Evolutionary conservation across 331 rosid species (phyloP), one percentile per base, ranked within the genome.

Genomic region (Malus hybrid): DNA sequence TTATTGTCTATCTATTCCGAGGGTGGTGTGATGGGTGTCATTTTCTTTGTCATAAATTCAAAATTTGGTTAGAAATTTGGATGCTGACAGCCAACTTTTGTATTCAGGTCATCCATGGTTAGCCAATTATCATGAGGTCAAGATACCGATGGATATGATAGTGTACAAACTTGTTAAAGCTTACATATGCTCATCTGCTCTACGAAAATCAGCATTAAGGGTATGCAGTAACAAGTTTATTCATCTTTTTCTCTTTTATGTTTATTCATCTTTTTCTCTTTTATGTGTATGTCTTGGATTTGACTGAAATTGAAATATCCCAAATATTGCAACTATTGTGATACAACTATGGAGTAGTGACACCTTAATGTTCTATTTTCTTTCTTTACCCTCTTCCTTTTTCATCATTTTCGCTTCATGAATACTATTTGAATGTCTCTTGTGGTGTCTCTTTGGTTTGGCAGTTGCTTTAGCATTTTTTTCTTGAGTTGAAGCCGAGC

Each of bases 51-150:
- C 33, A 13, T 61, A 12, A 61, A 61, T 61, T 61, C 33, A 61
- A 4, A 27, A 28, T 22, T 24, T 73, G 57, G 29, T 76, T 65
- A 80, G 22, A 67, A 27, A 22, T 60, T 34, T 13, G 48, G 61
- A 66, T 71, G 62, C 33, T 81, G 39, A 85, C 69, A 16, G 73
- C 59, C 59, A 56, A 63, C 19, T 79, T 75, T 77, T 80, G 32
- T 83, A 68, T 28, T 50, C 70, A 90, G 97, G 94, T 86, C 97
- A 92, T 87, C 94, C 97, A 7, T 92, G 97, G 97, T 81, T 92
- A 79, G 81, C 80, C 29, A 80, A 79, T 83, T 83, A 79, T 76
- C 78, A 31, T 9, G 88, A 87, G 66, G 71, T 76, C 42, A 92
- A 78, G 86, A 82, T 90, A 74, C 97, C 94, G 4, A 77, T 86